Conservation (phyloP, 1,284 basidiomycete genomes). For the Cronartium quercuum region DNA sequence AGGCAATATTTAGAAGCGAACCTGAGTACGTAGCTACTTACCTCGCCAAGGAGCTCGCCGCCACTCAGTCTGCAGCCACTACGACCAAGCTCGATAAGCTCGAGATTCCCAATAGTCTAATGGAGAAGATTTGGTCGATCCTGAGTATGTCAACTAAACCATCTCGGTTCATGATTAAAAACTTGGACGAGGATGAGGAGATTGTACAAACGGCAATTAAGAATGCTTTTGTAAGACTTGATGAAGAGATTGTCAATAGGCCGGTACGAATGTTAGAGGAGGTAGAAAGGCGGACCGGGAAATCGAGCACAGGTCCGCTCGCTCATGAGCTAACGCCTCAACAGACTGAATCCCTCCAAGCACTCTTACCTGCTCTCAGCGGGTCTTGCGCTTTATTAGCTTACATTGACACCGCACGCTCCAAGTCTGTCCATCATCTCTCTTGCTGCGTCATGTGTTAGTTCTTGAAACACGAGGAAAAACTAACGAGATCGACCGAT, state of each 20-base stretch:
- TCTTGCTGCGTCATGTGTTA: background rate
- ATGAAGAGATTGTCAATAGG: constrained; percentile 66
- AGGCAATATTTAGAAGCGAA: constrained; percentile 52
- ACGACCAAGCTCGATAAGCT: background rate
- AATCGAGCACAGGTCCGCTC: background rate
- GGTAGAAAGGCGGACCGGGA: background rate
- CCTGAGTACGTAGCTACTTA: constrained; percentile 41
- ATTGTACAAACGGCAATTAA: constrained; percentile 66
- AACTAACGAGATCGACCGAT: constrained; percentile 18
- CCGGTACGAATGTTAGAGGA: constrained; percentile 64
- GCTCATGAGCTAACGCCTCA: constrained; percentile 17
- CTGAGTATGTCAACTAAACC: constrained; percentile 1
- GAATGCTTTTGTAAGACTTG: constrained; percentile 69
- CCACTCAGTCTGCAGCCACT: background rate
- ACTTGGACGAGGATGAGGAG: constrained; percentile 57
- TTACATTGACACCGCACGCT: constrained; percentile 66
- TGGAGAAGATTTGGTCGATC: constrained; percentile 45
- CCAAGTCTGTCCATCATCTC: constrained; percentile 6
- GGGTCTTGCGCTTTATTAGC: constrained; percentile 84
- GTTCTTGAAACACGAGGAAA: background rate
- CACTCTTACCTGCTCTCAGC: constrained; percentile 68
- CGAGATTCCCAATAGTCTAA: constrained; percentile 44
- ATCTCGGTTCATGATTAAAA: constrained; percentile 3
- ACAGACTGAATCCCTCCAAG: constrained; percentile 48
- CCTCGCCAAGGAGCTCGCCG: constrained; percentile 11